Evolutionary conservation across 2,329 filamentous ascomycete species (phyloP), one percentile per base, ranked within the genome.

Genomic region (Pseudogymnoascus sp.): DNA sequence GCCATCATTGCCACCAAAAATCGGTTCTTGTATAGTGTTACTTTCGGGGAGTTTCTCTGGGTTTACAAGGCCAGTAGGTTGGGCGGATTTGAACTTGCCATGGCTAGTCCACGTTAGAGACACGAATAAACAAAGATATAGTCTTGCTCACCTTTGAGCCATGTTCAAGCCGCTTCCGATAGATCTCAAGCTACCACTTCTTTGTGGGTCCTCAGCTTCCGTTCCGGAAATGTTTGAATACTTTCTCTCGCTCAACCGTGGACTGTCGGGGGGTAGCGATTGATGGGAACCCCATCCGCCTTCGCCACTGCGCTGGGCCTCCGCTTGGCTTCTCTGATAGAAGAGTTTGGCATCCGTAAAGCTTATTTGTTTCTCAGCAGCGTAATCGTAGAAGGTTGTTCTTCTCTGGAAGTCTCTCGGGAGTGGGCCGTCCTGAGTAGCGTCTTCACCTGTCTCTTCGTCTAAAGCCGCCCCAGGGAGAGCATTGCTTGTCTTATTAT

Each of bases 321-420:
- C 88, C 64, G 87, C 79, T 75, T 92, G 90, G 75, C 91, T 92
- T 68, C 90, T 84, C 77, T 97, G 93, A 75, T 96, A 99, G 78
- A 97, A 96, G 67, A 97, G 83, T 76, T 96, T 97, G 65, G 93
- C 91, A 74, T 99, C 95, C 26, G 90, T 88, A 75, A 96, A 92
- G 72, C 89, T 96, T 86, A 96, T 89, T 72, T 93, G 90, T 71
- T 95, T 96, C 76, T 99, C 95, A 62, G 91, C 90, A 62, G 93
- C 88, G 71, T 93, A 91, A 75, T 97, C 93, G 77, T 96, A 97
- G 73, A 92, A 96, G 18, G 93, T 90, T 7, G 92, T 96, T 73
- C 87, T 88, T 66, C 81, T 81, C 36, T 84, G 84, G 62, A 84
- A 73, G 71, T 88, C 85, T 66, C 85, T 79, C 21, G 79, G 78